Conservation (phyloP, 306 rosid species). For the Fagus sylvatica region DNA sequence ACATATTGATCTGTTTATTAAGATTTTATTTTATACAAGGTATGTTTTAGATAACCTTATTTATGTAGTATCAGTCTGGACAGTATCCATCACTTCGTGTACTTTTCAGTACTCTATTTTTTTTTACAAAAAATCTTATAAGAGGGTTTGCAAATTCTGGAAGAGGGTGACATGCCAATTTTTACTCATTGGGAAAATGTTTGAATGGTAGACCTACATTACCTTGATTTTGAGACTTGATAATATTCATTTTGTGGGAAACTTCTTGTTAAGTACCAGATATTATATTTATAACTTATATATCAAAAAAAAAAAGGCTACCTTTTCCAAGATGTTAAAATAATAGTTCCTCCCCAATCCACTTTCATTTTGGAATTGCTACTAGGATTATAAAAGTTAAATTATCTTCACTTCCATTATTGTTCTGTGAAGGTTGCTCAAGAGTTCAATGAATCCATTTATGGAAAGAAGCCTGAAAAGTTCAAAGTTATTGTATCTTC, state of each 20-base stretch:
- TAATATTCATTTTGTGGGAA: background rate
- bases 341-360: background rate
- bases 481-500: constrained; percentile 84
- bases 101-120: background rate
- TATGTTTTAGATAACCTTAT: background rate
- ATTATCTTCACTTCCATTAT: constrained; percentile 27
- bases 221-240: background rate
- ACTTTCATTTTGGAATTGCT: constrained; percentile 16
- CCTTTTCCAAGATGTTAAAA: background rate
- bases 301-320: background rate
- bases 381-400: constrained; percentile 18
- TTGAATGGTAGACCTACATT: background rate
- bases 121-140: background rate
- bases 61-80: background rate
- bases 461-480: constrained; percentile 55
- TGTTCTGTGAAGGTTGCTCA: constrained; percentile 69
- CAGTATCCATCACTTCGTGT: background rate
- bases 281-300: background rate
- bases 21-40: background rate
- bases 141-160: background rate
- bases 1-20: constrained; percentile 4
- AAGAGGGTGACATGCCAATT: background rate
- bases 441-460: constrained; percentile 65
- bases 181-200: background rate
- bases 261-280: background rate